phyloP scores from a whole-genome alignment of 306 rosid genomes.

The Cicer bijugum region DNA sequence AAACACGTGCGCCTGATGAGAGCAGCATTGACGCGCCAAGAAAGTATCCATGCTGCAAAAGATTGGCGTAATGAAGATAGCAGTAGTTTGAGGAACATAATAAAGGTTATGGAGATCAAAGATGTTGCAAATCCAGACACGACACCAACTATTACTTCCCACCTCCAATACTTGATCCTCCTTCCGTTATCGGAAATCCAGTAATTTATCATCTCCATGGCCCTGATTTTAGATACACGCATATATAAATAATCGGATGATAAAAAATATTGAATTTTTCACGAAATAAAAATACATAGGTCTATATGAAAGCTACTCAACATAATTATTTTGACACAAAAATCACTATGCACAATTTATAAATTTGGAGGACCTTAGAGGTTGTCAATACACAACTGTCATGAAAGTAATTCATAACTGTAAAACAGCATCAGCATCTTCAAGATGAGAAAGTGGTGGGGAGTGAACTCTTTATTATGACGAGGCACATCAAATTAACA shows the following conservation, averaged over 20 bases:
- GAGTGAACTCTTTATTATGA: background rate
- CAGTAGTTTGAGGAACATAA: slow-evolving; percentile 55
- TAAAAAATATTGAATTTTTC: background rate
- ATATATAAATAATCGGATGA: slow-evolving; percentile 37
- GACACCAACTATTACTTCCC: slow-evolving; percentile 73
- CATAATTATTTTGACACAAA: background rate
- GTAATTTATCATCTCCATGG: slow-evolving; percentile 56
- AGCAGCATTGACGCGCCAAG: slow-evolving; percentile 38
- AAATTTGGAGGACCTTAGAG: slow-evolving; percentile 29
- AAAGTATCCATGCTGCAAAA: slow-evolving; percentile 43
- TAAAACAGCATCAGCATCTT: slow-evolving; percentile 12
- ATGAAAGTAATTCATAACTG: slow-evolving; percentile 3
- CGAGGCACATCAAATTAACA: slow-evolving; percentile 7
- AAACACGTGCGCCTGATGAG: slow-evolving; percentile 57
- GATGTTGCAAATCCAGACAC: slow-evolving; percentile 71
- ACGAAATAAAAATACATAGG: slow-evolving; percentile 4
- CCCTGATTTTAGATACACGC: slow-evolving; percentile 60
- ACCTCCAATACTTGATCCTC: slow-evolving; percentile 60
- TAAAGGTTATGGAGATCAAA: slow-evolving; percentile 63
- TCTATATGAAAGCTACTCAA: slow-evolving; percentile 30
- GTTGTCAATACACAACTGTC: slow-evolving; percentile 14
- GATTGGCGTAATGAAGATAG: slow-evolving; percentile 49
- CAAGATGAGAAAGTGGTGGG: background rate
- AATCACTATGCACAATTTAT: background rate
- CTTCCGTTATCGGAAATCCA: slow-evolving; percentile 56